Evolutionary conservation across 139 green algal species (phyloP).

Genomic region (Marvania coccoides): DNA sequence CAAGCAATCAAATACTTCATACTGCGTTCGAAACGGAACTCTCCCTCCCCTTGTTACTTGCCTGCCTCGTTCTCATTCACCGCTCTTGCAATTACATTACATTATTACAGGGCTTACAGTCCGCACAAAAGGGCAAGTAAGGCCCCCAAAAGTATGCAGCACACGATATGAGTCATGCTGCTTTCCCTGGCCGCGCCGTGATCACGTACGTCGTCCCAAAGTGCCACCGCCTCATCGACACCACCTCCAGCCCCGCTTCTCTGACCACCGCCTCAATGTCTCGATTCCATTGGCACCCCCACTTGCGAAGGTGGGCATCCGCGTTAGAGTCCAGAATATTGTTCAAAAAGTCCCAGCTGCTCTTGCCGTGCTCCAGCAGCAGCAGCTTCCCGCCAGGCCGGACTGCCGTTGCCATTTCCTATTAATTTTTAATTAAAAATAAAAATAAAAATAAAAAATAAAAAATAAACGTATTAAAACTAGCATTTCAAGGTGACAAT

Average conservation of each 20-base stretch:
- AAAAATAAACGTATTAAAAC: neutral
- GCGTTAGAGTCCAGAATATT: slow-evolving; percentile 34
- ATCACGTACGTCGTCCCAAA: slow-evolving; percentile 69
- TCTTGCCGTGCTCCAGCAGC: slow-evolving; percentile 60
- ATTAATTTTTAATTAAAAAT: neutral
- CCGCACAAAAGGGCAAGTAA: neutral
- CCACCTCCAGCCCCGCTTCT: slow-evolving; percentile 49
- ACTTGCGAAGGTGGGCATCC: slow-evolving; percentile 44
- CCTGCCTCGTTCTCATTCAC: neutral
- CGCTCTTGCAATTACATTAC: neutral
- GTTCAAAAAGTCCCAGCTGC: slow-evolving; percentile 37
- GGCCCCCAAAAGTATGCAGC: neutral
- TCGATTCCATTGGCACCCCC: slow-evolving; percentile 75
- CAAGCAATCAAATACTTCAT: too few relatives aligned
- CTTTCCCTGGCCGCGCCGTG: slow-evolving; percentile 20
- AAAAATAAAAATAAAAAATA: neutral
- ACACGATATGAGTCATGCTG: neutral
- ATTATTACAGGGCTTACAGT: neutral
- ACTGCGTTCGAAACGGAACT: too few relatives aligned
- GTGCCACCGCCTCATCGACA: slow-evolving; percentile 46
- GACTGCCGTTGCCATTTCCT: slow-evolving; percentile 36
- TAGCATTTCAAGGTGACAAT: too few relatives aligned
- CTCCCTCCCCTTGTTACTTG: too few relatives aligned
- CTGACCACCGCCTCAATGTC: slow-evolving; percentile 58
- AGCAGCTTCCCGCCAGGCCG: slow-evolving; percentile 50